phyloP scores from a whole-genome alignment of 2,329 filamentous ascomycete species.

The Fusarium abutilonis region DNA sequence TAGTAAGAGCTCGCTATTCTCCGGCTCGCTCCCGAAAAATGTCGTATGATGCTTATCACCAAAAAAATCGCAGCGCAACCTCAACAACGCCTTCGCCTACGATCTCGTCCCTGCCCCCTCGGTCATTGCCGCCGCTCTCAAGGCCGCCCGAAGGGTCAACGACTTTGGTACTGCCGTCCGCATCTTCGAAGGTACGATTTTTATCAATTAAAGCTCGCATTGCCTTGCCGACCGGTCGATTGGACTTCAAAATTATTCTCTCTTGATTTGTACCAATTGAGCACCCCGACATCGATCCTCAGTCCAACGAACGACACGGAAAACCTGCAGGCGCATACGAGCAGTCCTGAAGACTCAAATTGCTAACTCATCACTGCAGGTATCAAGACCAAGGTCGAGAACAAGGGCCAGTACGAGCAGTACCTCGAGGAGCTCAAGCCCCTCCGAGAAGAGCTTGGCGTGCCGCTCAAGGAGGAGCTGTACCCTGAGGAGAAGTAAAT shows the following conservation, averaged over 20 bases:
- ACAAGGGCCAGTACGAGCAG: conserved; percentile 95
- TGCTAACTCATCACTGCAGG: conserved; percentile 62
- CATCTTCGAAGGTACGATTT: conserved; percentile 89
- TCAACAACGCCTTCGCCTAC: conserved; percentile 99
- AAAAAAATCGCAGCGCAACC: conserved; percentile 71
- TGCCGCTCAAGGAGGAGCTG: conserved; percentile 90
- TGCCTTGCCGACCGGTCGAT: conserved; percentile 24
- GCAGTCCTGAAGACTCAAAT: background rate
- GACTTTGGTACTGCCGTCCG: conserved; percentile 98
- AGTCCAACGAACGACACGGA: background rate
- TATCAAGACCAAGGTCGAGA: conserved; percentile 99
- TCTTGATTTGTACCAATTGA: conserved; percentile 26
- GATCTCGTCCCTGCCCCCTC: conserved; percentile 96
- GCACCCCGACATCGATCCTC: conserved; percentile 5
- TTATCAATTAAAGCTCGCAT: conserved; percentile 29
- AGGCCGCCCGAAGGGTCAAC: conserved; percentile 94
- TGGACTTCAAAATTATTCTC: conserved; percentile 5
- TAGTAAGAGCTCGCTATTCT: conserved; percentile 34
- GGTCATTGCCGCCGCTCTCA: conserved; percentile 90
- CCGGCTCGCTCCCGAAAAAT: conserved; percentile 39
- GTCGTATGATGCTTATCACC: conserved; percentile 48
- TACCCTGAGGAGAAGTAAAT: conserved; percentile 74
- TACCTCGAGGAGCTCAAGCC: conserved; percentile 94
- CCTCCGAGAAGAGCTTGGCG: conserved; percentile 91
- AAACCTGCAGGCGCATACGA: conserved; percentile 8